Evolutionary conservation across 768 basidiomycete species (phyloP).

Genomic region (Hysterangium stoloniferum): DNA sequence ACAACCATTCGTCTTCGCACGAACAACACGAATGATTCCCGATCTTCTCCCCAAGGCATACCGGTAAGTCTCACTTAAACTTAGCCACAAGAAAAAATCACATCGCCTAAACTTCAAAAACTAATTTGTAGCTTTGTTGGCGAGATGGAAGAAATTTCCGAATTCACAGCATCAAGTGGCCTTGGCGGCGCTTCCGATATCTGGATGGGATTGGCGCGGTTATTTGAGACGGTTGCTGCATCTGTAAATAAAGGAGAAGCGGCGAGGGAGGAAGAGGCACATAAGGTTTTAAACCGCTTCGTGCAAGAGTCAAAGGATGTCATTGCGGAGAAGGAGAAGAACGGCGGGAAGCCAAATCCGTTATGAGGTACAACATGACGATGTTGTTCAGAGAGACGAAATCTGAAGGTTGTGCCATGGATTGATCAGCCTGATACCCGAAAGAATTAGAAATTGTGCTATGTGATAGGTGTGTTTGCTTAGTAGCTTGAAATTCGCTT

Average conservation of each 20-base stretch:
- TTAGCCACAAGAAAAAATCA: no score
- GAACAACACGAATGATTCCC: conserved; percentile 33
- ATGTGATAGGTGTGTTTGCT: no score
- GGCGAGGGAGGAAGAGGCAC: conserved; percentile 16
- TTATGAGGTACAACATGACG: no score
- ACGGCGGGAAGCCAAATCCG: no score
- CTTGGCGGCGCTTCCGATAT: conserved; percentile 36
- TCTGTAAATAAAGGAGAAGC: conserved; percentile 33
- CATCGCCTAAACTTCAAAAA: not conserved
- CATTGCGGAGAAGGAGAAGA: no score
- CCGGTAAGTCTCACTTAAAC: no score
- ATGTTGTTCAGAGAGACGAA: no score
- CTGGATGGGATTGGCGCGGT: conserved; percentile 39
- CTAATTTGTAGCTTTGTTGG: conserved; percentile 27
- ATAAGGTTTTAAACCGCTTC: conserved; percentile 13
- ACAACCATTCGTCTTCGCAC: conserved; percentile 36
- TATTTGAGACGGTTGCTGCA: conserved; percentile 37
- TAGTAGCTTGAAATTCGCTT: no score
- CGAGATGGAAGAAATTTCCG: conserved; percentile 58
- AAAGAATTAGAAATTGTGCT: no score
- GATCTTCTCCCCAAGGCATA: conserved; percentile 56
- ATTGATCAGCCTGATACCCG: no score
- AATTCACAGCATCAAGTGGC: conserved; percentile 26
- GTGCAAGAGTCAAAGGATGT: conserved; percentile 10
- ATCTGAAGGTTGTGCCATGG: no score